These are phyloP conservation scores for Rhamnella rubrinervis DNA, from an alignment of 331 rosid species.

Conservation along the genomic window DNA sequence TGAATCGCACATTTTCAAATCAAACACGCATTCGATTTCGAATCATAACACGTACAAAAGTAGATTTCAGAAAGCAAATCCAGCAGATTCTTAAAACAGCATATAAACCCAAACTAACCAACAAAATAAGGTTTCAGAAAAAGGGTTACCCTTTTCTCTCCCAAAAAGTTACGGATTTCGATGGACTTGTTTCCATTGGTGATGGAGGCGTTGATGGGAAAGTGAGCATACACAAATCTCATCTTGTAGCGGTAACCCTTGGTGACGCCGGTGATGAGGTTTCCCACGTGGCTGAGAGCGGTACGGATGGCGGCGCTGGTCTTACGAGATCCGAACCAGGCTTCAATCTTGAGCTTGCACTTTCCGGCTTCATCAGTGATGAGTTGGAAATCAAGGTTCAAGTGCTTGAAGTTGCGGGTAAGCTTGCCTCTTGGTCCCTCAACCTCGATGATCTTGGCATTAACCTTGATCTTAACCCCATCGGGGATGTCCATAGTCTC, in stretches of 20 bases:
- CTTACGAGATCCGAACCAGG: slow-evolving; percentile 73
- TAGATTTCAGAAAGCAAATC: neutral
- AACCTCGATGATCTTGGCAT: slow-evolving; percentile 76
- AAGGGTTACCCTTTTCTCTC: slow-evolving; percentile 64
- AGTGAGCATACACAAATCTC: slow-evolving; percentile 82
- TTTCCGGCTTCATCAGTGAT: slow-evolving; percentile 54
- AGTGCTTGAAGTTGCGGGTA: slow-evolving; percentile 60
- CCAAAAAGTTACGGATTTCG: slow-evolving; percentile 79
- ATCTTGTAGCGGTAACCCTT: slow-evolving; percentile 84
- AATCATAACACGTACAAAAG: too few species aligned
- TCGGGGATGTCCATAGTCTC: slow-evolving; percentile 73
- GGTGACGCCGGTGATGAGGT: slow-evolving; percentile 79
- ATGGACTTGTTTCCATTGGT: slow-evolving; percentile 34
- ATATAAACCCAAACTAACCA: neutral
- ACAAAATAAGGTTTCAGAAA: neutral
- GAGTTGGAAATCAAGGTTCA: slow-evolving; percentile 63
- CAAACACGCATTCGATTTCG: too few species aligned
- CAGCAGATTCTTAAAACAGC: neutral
- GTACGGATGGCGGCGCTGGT: slow-evolving; percentile 84
- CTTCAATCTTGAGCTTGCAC: slow-evolving; percentile 62
- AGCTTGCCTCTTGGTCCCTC: slow-evolving; percentile 78
- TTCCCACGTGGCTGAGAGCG: slow-evolving; percentile 70
- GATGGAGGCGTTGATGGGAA: slow-evolving; percentile 78
- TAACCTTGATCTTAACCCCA: slow-evolving; percentile 65
- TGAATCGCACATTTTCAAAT: too few species aligned